phyloP scores from a whole-genome alignment of 2,329 filamentous ascomycete genomes.

The Colletotrichum sp. region DNA sequence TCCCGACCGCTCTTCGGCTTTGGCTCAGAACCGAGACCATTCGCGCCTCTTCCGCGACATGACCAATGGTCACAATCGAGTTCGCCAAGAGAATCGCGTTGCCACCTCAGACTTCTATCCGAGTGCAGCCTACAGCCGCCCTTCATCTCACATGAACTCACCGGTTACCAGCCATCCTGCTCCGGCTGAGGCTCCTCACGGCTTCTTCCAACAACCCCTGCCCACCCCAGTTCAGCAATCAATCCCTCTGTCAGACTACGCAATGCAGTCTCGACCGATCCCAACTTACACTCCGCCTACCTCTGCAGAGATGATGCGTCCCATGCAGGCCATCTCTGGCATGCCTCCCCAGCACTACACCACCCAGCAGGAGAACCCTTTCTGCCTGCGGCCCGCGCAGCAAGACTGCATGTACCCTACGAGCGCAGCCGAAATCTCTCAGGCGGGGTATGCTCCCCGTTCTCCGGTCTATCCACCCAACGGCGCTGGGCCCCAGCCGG shows the following conservation, averaged over 20 bases:
- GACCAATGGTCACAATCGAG: background rate
- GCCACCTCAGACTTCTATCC: conserved; percentile 7
- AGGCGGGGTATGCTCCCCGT: conserved; percentile 8
- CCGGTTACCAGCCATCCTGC: conserved; percentile 5
- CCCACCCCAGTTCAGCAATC: background rate
- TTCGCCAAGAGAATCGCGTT: conserved; percentile 1
- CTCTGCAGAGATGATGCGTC: conserved; percentile 15
- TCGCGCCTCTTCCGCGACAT: conserved; percentile 15
- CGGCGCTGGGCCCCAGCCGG: background rate
- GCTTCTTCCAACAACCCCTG: conserved; percentile 9
- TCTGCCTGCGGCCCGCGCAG: conserved; percentile 6
- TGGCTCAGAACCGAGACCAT: conserved; percentile 15
- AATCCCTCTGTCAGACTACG: conserved; percentile 5
- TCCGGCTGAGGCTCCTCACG: background rate
- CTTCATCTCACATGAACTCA: conserved; percentile 6
- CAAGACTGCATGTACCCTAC: conserved; percentile 2
- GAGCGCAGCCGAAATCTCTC: conserved; percentile 3
- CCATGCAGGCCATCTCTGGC: conserved; percentile 6
- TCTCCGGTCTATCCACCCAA: background rate
- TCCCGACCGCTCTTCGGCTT: conserved; percentile 7
- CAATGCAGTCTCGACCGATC: conserved; percentile 9
- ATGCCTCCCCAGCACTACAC: conserved; percentile 14
- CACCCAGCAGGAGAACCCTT: conserved; percentile 7
- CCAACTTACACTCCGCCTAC: conserved; percentile 7
- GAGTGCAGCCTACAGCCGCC: conserved; percentile 8